These are phyloP conservation scores for Tephrocybe sp. DNA, from an alignment of 768 basidiomycete species.

Conservation along the genomic window DNA sequence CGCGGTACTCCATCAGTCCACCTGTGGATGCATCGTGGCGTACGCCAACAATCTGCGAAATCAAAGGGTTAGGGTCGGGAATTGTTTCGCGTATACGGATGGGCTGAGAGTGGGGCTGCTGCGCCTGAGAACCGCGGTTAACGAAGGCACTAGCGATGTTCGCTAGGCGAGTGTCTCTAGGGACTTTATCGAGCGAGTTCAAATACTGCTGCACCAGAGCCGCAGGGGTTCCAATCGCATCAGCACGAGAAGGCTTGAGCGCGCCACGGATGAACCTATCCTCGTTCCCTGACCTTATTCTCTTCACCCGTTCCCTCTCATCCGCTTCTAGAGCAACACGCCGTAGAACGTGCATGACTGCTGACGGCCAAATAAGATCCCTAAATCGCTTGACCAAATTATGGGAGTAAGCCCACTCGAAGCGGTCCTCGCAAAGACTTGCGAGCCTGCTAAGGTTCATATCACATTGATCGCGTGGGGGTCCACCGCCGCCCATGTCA, in stretches of 20 bases:
- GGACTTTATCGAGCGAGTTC: slow-evolving; percentile 1
- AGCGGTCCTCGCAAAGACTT: slow-evolving; percentile 61
- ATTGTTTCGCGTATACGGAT: slow-evolving; percentile 24
- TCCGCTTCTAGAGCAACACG: slow-evolving; percentile 47
- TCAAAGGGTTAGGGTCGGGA: slow-evolving; percentile 35
- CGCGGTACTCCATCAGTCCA: slow-evolving; percentile 56
- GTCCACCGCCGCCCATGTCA: slow-evolving; percentile 34
- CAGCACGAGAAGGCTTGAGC: slow-evolving; percentile 14
- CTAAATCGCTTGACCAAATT: slow-evolving; percentile 66
- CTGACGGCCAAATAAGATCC: slow-evolving; percentile 61
- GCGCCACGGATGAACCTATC: slow-evolving; percentile 18
- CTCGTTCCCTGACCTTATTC: slow-evolving; percentile 16
- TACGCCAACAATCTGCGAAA: slow-evolving; percentile 42
- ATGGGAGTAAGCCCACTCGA: slow-evolving; percentile 68
- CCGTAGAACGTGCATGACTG: slow-evolving; percentile 57
- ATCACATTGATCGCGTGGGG: slow-evolving; percentile 33
- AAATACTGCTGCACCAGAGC: slow-evolving; percentile 23
- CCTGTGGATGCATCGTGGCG: slow-evolving; percentile 63
- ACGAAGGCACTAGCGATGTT: slow-evolving; percentile 26
- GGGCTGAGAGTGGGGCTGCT: slow-evolving; percentile 13
- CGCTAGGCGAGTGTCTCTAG: slow-evolving; percentile 15
- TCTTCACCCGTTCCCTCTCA: slow-evolving; percentile 24
- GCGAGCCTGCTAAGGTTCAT: slow-evolving; percentile 55
- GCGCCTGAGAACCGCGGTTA: slow-evolving; percentile 19
- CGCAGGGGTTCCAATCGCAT: slow-evolving; percentile 21